Evolutionary conservation across 129 eudicot species (phyloP).

Genomic region (Calendula officinalis): DNA sequence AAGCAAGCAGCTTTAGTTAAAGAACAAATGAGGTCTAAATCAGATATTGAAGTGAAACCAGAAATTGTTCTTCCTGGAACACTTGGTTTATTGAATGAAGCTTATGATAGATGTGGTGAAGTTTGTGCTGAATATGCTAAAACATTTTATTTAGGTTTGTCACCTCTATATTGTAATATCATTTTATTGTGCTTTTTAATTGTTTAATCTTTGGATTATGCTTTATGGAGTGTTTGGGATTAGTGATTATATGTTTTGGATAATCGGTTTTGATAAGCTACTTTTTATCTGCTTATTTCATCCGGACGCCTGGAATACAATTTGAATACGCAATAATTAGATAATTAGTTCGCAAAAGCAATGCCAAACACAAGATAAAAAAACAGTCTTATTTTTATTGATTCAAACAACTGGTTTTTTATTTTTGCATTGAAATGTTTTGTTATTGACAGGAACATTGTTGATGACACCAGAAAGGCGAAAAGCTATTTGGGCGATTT

Average conservation of each 20-base stretch:
- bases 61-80: slow-evolving; percentile 79
- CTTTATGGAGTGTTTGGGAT: neutral
- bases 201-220: too few relatives aligned
- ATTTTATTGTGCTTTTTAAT: too few relatives aligned
- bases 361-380: neutral
- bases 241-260: neutral
- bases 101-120: slow-evolving; percentile 97
- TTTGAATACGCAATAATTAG: too few relatives aligned
- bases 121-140: slow-evolving; percentile 99
- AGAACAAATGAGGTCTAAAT: slow-evolving; percentile 37
- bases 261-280: neutral
- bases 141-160: slow-evolving; percentile 88
- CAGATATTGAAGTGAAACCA: slow-evolving; percentile 72
- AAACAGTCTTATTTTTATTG: neutral
- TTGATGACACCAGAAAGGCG: slow-evolving; percentile 96
- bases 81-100: slow-evolving; percentile 69
- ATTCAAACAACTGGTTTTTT: slow-evolving; percentile 1
- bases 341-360: too few relatives aligned
- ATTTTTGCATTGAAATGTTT: neutral
- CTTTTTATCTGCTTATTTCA: neutral
- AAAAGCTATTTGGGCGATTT: slow-evolving; percentile 97
- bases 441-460: slow-evolving; percentile 58
- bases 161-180: slow-evolving; percentile 9
- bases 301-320: neutral
- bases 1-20: slow-evolving; percentile 95